Conservation (phyloP, 257 asterid species). For the Solanum tarapatanum region DNA sequence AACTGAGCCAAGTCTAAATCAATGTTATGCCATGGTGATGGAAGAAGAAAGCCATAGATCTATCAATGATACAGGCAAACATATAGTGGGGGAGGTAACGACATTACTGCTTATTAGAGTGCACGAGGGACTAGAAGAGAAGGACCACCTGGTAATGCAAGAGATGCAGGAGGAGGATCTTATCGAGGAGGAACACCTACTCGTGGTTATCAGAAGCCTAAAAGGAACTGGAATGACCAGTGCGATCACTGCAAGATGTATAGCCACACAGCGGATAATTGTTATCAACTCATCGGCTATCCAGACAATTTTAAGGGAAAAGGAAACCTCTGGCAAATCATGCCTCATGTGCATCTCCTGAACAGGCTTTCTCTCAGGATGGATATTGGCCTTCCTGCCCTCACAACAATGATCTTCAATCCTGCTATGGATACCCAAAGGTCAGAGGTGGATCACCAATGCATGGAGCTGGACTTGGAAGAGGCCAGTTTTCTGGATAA, state of each 20-base stretch:
- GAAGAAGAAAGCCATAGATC: not conserved
- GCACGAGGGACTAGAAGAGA: not conserved
- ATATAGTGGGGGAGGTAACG: not conserved
- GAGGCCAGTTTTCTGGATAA: not conserved
- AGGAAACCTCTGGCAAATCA: not conserved
- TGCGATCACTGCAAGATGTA: no score
- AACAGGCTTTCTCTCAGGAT: no score
- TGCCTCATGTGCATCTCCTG: not conserved
- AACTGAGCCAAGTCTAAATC: not conserved
- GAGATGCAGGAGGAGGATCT: no score
- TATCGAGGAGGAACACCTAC: not conserved
- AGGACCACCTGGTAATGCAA: no score
- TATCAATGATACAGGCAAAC: not conserved
- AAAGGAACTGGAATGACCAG: no score
- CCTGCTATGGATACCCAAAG: not conserved
- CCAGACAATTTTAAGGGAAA: not conserved
- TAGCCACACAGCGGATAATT: not conserved
- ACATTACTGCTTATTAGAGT: not conserved
- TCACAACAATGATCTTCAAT: no score
- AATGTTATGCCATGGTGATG: not conserved
- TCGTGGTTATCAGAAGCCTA: not conserved
- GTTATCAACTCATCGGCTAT: not conserved
- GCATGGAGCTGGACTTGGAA: no score
- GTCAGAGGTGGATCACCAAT: not conserved
- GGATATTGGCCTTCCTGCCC: not conserved